phyloP scores from a whole-genome alignment of 2,329 filamentous ascomycete species.

The Parastagonospora nodorum region DNA sequence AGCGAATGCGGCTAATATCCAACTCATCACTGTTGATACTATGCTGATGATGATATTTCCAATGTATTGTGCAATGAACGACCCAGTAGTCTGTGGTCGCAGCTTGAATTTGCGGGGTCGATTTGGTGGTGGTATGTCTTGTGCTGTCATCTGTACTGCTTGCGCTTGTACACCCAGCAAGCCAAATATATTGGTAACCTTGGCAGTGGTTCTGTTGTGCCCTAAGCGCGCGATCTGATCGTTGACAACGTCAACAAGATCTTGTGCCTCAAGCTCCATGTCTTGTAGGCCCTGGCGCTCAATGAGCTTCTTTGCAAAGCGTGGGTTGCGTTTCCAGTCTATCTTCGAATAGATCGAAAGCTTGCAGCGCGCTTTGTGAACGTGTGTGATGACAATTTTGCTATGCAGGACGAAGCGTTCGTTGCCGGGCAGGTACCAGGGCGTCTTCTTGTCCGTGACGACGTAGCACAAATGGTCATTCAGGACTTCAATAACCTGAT shows the following conservation, averaged over 20 bases:
- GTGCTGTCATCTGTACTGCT: constrained; percentile 54
- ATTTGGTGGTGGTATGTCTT: constrained; percentile 45
- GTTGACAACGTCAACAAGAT: constrained; percentile 75
- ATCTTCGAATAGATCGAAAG: constrained; percentile 85
- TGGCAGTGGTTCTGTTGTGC: constrained; percentile 73
- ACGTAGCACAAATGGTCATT: constrained; percentile 68
- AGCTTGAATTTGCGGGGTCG: constrained; percentile 46
- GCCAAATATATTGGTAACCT: constrained; percentile 80
- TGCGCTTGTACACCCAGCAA: constrained; percentile 72
- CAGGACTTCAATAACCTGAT: constrained; percentile 77
- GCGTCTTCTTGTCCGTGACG: constrained; percentile 65
- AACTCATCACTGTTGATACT: constrained; percentile 77
- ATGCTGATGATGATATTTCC: constrained; percentile 77
- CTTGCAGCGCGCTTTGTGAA: constrained; percentile 90
- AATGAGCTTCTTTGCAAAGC: constrained; percentile 55
- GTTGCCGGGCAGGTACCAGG: constrained; percentile 86
- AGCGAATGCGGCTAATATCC: constrained; percentile 69
- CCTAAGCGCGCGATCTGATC: constrained; percentile 79
- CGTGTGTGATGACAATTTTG: constrained; percentile 92
- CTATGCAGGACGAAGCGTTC: constrained; percentile 79
- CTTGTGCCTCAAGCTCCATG: constrained; percentile 71
- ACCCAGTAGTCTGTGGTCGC: constrained; percentile 64
- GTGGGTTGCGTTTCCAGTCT: constrained; percentile 73
- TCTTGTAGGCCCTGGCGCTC: constrained; percentile 74
- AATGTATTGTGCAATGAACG: constrained; percentile 73